Percentiles rank a stretch among this genome's conserved stretches.
These are phyloP conservation scores for Capsicum chinense DNA, from an alignment of 257 asterid species.

Conservation along the genomic window DNA sequence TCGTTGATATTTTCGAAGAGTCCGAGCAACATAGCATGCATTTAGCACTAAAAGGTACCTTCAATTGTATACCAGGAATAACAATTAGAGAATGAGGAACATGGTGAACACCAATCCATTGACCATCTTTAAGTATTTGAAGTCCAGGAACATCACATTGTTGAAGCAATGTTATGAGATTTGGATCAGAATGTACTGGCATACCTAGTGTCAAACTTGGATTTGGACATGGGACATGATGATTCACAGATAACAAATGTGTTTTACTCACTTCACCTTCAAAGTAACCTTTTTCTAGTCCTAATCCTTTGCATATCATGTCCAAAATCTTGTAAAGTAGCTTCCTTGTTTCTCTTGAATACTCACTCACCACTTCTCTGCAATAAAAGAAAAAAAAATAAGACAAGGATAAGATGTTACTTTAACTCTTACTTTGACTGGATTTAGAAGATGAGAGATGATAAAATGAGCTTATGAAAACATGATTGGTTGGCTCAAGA, in stretches of 20 bases:
- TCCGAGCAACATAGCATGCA: background rate
- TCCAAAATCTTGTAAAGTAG: constrained; percentile 50
- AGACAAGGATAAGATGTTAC: constrained; percentile 41
- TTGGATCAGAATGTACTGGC: constrained; percentile 73
- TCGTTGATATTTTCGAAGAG: too few relatives aligned
- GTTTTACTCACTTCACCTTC: constrained; percentile 46
- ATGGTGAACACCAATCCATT: constrained; percentile 60
- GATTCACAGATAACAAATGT: constrained; percentile 57
- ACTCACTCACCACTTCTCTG: constrained; percentile 43
- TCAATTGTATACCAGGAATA: constrained; percentile 29
- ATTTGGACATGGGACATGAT: constrained; percentile 75
- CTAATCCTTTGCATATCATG: constrained; percentile 58
- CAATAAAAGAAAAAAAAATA: background rate
- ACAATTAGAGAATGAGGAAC: constrained; percentile 51
- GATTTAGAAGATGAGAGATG: background rate
- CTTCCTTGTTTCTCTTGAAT: constrained; percentile 48
- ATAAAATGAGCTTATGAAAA: background rate
- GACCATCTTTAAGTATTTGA: constrained; percentile 47
- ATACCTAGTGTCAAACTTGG: constrained; percentile 73
- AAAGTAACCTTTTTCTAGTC: constrained; percentile 48
- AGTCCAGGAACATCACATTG: constrained; percentile 47
- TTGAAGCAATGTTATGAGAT: constrained; percentile 65
- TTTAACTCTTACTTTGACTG: background rate
- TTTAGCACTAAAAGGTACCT: background rate
- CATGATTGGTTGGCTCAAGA: background rate